phyloP scores from a whole-genome alignment of 2,329 filamentous ascomycete genomes.

The Laburnicola sp. region DNA sequence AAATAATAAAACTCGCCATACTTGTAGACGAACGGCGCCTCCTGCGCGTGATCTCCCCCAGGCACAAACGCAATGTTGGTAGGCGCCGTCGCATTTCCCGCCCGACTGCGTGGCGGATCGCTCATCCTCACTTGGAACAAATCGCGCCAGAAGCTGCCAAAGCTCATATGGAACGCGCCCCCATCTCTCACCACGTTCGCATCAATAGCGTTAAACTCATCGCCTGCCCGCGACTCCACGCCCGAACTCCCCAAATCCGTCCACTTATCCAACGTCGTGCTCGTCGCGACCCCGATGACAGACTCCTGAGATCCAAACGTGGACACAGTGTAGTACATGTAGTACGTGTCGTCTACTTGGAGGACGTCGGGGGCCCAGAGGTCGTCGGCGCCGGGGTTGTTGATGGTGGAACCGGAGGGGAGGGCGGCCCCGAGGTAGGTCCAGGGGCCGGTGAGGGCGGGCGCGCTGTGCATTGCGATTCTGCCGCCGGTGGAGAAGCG shows the following conservation, averaged over 20 bases:
- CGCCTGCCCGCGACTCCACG: conserved; percentile 46
- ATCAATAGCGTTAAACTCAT: conserved; percentile 58
- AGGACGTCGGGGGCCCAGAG: conserved; percentile 66
- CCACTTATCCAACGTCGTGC: conserved; percentile 60
- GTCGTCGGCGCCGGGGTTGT: conserved; percentile 51
- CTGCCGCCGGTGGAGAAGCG: conserved; percentile 57
- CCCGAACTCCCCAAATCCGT: conserved; percentile 61
- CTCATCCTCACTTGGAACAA: conserved; percentile 62
- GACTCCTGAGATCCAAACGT: conserved; percentile 63
- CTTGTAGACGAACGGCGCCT: conserved; percentile 61
- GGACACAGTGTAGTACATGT: conserved; percentile 67
- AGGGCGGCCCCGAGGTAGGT: conserved; percentile 52
- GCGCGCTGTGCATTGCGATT: conserved; percentile 55
- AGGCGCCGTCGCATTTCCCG: conserved; percentile 34
- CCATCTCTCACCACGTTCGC: too few species aligned
- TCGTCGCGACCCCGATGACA: conserved; percentile 63
- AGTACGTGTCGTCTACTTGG: conserved; percentile 60
- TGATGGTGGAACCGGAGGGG: conserved; percentile 50
- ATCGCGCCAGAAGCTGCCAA: conserved; percentile 69
- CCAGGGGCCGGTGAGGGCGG: conserved; percentile 55
- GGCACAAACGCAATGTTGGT: conserved; percentile 60
- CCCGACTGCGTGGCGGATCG: conserved; percentile 35
- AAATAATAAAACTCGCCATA: conserved; percentile 64
- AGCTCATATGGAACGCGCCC: too few species aligned
- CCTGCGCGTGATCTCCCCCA: conserved; percentile 56